phyloP scores from a whole-genome alignment of 2,329 filamentous ascomycete genomes.

The Madurella fahalii region DNA sequence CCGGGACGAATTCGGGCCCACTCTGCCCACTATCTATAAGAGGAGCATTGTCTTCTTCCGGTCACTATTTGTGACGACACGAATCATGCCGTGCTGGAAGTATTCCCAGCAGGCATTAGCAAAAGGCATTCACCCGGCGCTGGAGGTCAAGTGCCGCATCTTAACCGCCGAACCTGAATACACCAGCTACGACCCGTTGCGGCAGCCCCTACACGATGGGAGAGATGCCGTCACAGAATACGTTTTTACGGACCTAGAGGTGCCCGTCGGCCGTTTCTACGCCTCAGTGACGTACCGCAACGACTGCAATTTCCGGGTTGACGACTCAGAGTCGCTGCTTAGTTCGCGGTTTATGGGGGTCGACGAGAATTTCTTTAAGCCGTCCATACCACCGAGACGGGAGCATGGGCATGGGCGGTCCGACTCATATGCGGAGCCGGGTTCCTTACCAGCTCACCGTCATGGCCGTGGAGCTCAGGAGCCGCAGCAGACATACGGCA shows the following conservation, averaged over 20 bases:
- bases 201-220: constrained; percentile 63
- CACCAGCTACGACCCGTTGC: constrained; percentile 63
- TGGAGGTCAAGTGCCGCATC: constrained; percentile 80
- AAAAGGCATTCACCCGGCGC: constrained; percentile 62
- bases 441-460: constrained; percentile 70
- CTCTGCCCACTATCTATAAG: constrained; percentile 88
- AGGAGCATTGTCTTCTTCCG: constrained; percentile 94
- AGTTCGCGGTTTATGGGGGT: constrained; percentile 92
- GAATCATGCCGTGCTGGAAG: constrained; percentile 82
- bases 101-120: constrained; percentile 68
- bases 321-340: constrained; percentile 83
- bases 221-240: constrained; percentile 69
- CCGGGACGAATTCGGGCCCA: constrained; percentile 55
- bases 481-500: constrained; percentile 78
- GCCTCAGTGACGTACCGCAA: constrained; percentile 80
- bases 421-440: constrained; percentile 51
- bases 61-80: constrained; percentile 76
- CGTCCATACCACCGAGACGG: constrained; percentile 58
- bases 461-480: constrained; percentile 49
- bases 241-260: constrained; percentile 77
- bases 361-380: constrained; percentile 82
- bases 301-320: constrained; percentile 85
- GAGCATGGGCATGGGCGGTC: constrained; percentile 32
- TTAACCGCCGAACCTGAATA: constrained; percentile 55
- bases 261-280: constrained; percentile 78